Conservation (phyloP, 805 yeast species). For the Suhomyces pyralidae region DNA sequence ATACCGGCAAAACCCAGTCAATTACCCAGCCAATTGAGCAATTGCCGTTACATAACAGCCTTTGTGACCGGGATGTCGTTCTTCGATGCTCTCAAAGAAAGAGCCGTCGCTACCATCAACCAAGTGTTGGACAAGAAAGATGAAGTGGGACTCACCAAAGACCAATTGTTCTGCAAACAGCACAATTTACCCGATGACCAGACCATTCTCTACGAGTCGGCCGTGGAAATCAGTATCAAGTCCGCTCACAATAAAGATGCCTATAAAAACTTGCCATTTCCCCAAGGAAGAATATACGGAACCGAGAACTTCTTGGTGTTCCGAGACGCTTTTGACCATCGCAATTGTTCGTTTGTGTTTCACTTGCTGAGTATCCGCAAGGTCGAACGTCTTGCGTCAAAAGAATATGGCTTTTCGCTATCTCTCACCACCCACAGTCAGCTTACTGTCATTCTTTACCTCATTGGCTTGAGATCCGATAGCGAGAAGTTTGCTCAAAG, state of each 20-base stretch:
- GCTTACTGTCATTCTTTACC: slow-evolving; percentile 59
- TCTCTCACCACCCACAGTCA: slow-evolving; percentile 68
- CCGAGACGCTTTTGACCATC: slow-evolving; percentile 63
- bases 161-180: slow-evolving; percentile 65
- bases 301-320: slow-evolving; percentile 77
- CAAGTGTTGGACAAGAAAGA: slow-evolving; percentile 43
- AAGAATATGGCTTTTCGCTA: slow-evolving; percentile 74
- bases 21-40: background rate
- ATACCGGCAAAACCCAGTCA: background rate
- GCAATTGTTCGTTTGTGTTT: slow-evolving; percentile 63
- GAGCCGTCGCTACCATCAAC: slow-evolving; percentile 45
- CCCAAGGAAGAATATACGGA: slow-evolving; percentile 64
- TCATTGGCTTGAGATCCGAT: slow-evolving; percentile 74
- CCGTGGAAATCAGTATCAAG: slow-evolving; percentile 52
- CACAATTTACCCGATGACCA: slow-evolving; percentile 74
- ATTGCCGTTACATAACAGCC: background rate
- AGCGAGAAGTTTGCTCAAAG: slow-evolving; percentile 77
- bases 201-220: slow-evolving; percentile 57
- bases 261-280: slow-evolving; percentile 22
- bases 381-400: slow-evolving; percentile 80
- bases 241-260: slow-evolving; percentile 24
- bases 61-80: slow-evolving; percentile 40
- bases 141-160: slow-evolving; percentile 51
- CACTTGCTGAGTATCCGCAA: slow-evolving; percentile 78
- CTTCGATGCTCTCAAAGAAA: slow-evolving; percentile 45